Evolutionary conservation across 148 eudicot genomes (phyloP).

Genomic region (Hydrangea macrophylla): DNA sequence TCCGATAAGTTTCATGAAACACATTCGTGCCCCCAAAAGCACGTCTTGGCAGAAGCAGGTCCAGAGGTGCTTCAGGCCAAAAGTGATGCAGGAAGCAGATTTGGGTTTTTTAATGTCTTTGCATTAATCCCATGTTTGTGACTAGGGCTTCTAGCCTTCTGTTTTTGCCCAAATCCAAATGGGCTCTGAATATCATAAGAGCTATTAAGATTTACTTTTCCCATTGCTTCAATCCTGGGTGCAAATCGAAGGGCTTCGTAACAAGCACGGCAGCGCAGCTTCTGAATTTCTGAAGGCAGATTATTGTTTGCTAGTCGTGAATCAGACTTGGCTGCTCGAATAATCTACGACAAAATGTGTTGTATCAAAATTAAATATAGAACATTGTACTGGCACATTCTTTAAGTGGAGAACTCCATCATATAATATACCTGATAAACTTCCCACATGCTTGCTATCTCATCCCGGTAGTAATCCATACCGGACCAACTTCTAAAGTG

Average conservation of each 20-base stretch:
- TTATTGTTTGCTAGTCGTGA: conserved; percentile 92
- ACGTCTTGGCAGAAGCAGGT: too few relatives aligned
- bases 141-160: too few relatives aligned
- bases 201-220: conserved; percentile 49
- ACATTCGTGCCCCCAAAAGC: too few relatives aligned
- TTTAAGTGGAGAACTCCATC: conserved; percentile 3
- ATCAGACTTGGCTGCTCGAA: conserved; percentile 96
- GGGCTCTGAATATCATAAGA: background rate
- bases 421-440: conserved; percentile 53
- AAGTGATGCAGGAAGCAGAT: too few relatives aligned
- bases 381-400: background rate
- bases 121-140: too few relatives aligned
- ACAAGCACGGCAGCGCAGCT: conserved; percentile 91
- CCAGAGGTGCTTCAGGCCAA: too few relatives aligned
- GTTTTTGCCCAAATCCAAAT: too few relatives aligned
- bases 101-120: too few relatives aligned
- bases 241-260: conserved; percentile 93
- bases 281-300: conserved; percentile 87
- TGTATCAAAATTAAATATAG: conserved; percentile 13
- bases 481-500: conserved; percentile 97
- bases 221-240: conserved; percentile 91
- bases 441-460: conserved; percentile 82
- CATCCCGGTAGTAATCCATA: conserved; percentile 71
- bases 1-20: too few relatives aligned
- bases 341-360: conserved; percentile 49